These are phyloP conservation scores for Lasiodiplodia hormozganensis DNA, from an alignment of 2,329 filamentous ascomycete species.

Conservation along the genomic window DNA sequence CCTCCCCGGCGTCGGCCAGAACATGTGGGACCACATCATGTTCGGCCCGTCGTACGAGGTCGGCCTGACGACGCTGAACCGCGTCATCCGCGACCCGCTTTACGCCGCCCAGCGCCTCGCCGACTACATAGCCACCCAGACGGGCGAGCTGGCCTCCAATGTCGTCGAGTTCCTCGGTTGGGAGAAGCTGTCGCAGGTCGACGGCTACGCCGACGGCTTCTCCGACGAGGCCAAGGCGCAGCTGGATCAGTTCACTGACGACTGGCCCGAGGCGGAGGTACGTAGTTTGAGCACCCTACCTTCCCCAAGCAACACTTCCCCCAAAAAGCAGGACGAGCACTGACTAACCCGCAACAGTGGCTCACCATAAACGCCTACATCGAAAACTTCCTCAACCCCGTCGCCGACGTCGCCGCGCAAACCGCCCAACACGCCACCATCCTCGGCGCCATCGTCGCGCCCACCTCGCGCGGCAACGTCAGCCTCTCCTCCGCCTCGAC, in stretches of 20 bases:
- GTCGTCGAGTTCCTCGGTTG: constrained; percentile 37
- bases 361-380: constrained; percentile 35
- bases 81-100: constrained; percentile 33
- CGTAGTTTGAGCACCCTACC: neutral
- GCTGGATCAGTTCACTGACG: constrained; percentile 33
- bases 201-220: constrained; percentile 26
- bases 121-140: constrained; percentile 31
- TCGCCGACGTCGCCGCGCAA: constrained; percentile 36
- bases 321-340: neutral
- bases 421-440: constrained; percentile 44
- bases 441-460: constrained; percentile 40
- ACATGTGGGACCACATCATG: constrained; percentile 41
- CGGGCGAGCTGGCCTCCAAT: constrained; percentile 35
- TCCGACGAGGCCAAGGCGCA: constrained; percentile 23
- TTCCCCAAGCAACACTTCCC: neutral
- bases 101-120: constrained; percentile 33
- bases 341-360: constrained; percentile 26
- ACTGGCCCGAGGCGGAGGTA: constrained; percentile 40
- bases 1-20: constrained; percentile 39
- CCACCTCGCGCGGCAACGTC: constrained; percentile 46
- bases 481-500: constrained; percentile 40
- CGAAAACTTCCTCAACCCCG: constrained; percentile 33
- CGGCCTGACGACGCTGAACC: constrained; percentile 33
- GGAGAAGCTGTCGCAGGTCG: constrained; percentile 35
- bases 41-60: constrained; percentile 36